Base-by-base conservation (phyloP, 495 filamentous ascomycete genomes). In the Xylaria longipes region DNA sequence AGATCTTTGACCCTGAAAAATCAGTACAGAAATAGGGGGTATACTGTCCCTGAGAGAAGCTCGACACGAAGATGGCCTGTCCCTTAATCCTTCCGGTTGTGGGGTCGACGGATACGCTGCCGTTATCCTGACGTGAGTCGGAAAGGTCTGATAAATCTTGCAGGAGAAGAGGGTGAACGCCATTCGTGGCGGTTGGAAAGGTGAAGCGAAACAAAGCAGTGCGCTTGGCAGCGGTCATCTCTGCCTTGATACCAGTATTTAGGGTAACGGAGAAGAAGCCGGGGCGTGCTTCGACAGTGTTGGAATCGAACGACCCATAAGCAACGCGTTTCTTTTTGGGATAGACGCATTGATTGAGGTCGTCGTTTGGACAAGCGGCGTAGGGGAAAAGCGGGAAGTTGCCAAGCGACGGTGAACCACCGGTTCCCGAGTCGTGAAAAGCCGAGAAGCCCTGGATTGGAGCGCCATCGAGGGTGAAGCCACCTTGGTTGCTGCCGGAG, bases 301-400 rank as follows among this genome's bases (percentile, higher is more conserved):
- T 80, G 61, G 84, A 84, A 41, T 82, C 77, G 78, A 86, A 88
- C 17, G 75, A 50, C 0, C 82, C 82, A 68, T 76, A 78, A 0
- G 74, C 74, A 31, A 69, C 25, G 1, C 84, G 77, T 1, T 69
- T 72, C 56, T 76, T 83, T 72, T 89, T 88, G 31, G 88, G 86
- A 76, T 88, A 94, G 25, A 81, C 83, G 76, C 92, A 94, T 22
- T 84, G 82, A 72, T 91, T 84, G 68, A 93, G 75, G 70, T 91
- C 87, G 61, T 91, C 86, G n/a, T 82, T 84, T 0, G 89, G 86
- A 70, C 92, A 95, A 62, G 85, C 80, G 25, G 87, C 84, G 69
- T 91, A 89, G 2, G 91, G 85, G 70, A 95, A 94, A 1, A 94
- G 82, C 6, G 92, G 87, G 65, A 94, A 94, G 79, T 93, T 93